These are phyloP conservation scores for Echeveria elegans DNA, from an alignment of 164 flowering plant species.

Conservation along the genomic window DNA sequence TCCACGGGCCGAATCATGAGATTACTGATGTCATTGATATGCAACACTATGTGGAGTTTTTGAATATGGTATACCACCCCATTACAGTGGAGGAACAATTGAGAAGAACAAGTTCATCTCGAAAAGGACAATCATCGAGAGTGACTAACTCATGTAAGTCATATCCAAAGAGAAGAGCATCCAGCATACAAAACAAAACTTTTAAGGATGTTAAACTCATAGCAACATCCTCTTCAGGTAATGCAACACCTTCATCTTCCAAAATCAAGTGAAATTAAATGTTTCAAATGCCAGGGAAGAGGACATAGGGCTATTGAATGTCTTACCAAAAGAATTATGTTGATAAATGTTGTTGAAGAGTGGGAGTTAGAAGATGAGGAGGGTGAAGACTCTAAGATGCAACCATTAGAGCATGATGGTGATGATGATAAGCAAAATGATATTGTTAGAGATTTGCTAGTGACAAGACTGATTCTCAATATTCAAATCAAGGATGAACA, in stretches of 20 bases:
- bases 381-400: neutral
- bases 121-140: neutral
- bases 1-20: constrained; percentile 5
- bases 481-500: neutral
- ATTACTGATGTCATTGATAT: neutral
- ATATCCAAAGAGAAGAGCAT: neutral
- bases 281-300: constrained; percentile 12
- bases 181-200: neutral
- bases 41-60: constrained; percentile 13
- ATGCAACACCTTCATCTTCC: neutral
- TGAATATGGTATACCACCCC: constrained; percentile 3
- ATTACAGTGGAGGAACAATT: constrained; percentile 14
- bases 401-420: neutral
- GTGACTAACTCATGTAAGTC: neutral
- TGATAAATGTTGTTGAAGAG: neutral
- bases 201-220: neutral
- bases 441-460: neutral
- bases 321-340: neutral
- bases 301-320: constrained; percentile 5
- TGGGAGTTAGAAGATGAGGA: constrained; percentile 6
- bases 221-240: neutral
- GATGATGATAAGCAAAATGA: constrained; percentile 1
- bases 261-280: constrained; percentile 11
- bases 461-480: constrained; percentile 5
- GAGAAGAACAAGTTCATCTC: neutral